Percentiles rank a stretch among this genome's conserved stretches.
Conservation (phyloP, 352 stramenopile species). For the Phytophthora crassamura region DNA sequence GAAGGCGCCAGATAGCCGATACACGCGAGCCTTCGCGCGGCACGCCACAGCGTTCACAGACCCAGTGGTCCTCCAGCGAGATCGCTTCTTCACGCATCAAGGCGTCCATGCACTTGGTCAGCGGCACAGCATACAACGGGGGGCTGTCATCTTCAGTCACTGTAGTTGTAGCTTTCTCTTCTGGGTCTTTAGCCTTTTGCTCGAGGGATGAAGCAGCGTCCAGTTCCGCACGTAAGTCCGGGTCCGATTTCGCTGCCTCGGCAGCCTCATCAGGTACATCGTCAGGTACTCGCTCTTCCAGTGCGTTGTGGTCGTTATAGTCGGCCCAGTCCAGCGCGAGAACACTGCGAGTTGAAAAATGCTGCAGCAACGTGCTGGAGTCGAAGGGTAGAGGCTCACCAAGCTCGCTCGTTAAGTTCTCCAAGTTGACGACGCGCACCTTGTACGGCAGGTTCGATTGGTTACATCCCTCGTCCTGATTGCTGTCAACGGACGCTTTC, state of each 20-base stretch:
- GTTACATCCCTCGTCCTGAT: constrained; percentile 2
- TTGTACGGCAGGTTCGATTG: constrained; percentile 51
- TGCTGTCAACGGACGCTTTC: not conserved
- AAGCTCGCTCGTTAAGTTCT: constrained; percentile 51
- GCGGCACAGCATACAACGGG: constrained; percentile 45
- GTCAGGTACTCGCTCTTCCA: constrained; percentile 34
- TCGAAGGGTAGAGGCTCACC: constrained; percentile 56
- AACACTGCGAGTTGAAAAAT: constrained; percentile 81
- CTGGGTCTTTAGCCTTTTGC: constrained; percentile 3
- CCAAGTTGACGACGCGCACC: constrained; percentile 64
- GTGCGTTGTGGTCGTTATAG: constrained; percentile 38
- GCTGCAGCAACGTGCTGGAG: constrained; percentile 60
- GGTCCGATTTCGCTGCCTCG: constrained; percentile 36
- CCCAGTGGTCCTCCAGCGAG: constrained; percentile 75
- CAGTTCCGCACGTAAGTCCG: constrained; percentile 31
- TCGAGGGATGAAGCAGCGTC: constrained; percentile 13
- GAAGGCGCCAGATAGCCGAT: constrained; percentile 75
- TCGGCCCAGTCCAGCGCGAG: constrained; percentile 76
- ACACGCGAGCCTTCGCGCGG: constrained; percentile 62
- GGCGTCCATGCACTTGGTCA: constrained; percentile 75
- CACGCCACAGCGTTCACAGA: constrained; percentile 73
- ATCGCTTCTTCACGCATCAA: constrained; percentile 78
- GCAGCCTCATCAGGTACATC: constrained; percentile 43
- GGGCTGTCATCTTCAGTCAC: constrained; percentile 28
- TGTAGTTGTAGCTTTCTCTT: not conserved